phyloP scores from a whole-genome alignment of 2,329 filamentous ascomycete genomes.

The Lasiodiplodia citricola region DNA sequence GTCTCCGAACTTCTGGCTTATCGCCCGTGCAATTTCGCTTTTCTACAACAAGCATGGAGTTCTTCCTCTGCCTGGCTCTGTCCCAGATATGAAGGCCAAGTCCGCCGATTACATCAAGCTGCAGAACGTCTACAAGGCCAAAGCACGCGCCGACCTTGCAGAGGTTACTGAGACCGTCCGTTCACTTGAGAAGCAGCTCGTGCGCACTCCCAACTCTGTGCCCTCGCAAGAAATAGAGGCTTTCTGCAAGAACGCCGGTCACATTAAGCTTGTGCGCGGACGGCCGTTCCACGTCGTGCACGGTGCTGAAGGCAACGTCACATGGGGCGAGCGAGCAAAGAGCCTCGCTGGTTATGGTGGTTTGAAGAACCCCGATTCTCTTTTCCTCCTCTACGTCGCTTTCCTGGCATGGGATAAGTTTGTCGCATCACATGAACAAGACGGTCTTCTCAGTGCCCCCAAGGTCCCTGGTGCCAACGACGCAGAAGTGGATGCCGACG shows the following conservation, averaged over 20 bases:
- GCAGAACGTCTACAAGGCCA: constrained; percentile 90
- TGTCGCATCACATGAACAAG: constrained; percentile 46
- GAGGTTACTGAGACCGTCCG: constrained; percentile 74
- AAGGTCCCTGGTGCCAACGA: constrained; percentile 45
- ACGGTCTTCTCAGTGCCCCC: constrained; percentile 40
- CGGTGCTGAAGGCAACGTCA: constrained; percentile 46
- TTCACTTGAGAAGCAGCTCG: constrained; percentile 56
- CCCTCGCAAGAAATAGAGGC: constrained; percentile 78
- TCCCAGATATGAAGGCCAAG: constrained; percentile 98
- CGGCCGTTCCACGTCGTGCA: constrained; percentile 57
- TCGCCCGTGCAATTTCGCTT: constrained; percentile 75
- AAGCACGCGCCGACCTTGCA: constrained; percentile 77
- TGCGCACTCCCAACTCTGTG: constrained; percentile 56
- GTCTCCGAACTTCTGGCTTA: constrained; percentile 82
- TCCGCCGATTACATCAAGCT: constrained; percentile 87
- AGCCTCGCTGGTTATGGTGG: constrained; percentile 21
- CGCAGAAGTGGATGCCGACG: constrained; percentile 42
- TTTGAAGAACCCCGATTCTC: constrained; percentile 45
- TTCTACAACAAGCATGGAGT: constrained; percentile 77
- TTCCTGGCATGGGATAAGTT: constrained; percentile 59
- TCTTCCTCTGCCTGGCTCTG: constrained; percentile 81
- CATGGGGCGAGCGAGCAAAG: constrained; percentile 57
- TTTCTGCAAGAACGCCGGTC: constrained; percentile 94
- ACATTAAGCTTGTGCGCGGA: constrained; percentile 84
- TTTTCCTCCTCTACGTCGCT: constrained; percentile 56